These are phyloP conservation scores for Goffeauzyma gilvescens DNA, from an alignment of 768 basidiomycete genomes.

Conservation along the genomic window DNA sequence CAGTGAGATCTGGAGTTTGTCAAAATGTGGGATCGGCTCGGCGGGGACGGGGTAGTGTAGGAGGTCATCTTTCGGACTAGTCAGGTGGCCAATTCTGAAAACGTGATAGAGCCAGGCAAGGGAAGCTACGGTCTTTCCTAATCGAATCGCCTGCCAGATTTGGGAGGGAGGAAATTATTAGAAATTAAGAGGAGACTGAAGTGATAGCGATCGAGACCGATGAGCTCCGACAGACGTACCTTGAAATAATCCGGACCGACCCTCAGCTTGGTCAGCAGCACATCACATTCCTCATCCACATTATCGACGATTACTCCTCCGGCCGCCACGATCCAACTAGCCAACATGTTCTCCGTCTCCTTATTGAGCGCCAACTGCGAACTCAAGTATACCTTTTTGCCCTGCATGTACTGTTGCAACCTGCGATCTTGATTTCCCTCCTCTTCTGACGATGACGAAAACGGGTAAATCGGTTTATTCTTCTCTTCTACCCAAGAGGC, in stretches of 20 bases:
- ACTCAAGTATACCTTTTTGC: constrained; percentile 45
- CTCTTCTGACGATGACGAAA: not conserved
- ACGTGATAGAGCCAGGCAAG: constrained; percentile 70
- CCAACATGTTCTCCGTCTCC: constrained; percentile 41
- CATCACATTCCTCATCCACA: constrained; percentile 37
- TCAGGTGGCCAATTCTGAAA: constrained; percentile 43
- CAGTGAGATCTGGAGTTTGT: constrained; percentile 52
- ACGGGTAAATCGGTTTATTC: not conserved
- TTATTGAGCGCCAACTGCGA: constrained; percentile 41
- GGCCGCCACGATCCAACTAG: constrained; percentile 42
- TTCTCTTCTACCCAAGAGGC: not conserved
- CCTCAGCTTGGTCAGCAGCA: constrained; percentile 53
- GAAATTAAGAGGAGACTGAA: not conserved
- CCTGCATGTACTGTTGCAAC: constrained; percentile 14
- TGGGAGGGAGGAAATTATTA: not conserved
- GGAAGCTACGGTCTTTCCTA: constrained; percentile 50
- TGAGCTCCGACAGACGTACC: constrained; percentile 34
- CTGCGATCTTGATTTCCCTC: not conserved
- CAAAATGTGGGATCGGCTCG: constrained; percentile 43
- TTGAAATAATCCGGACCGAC: constrained; percentile 51
- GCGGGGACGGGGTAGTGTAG: constrained; percentile 68
- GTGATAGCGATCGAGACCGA: not conserved
- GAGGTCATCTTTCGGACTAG: constrained; percentile 52
- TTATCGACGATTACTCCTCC: constrained; percentile 41
- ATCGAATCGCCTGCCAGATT: constrained; percentile 45